A percentile compares a stretch with the other conserved stretches of the same genome.
These are phyloP conservation scores for Chloris gayana DNA, from an alignment of 176 grass and related monocot genomes.

Conservation along the genomic window DNA sequence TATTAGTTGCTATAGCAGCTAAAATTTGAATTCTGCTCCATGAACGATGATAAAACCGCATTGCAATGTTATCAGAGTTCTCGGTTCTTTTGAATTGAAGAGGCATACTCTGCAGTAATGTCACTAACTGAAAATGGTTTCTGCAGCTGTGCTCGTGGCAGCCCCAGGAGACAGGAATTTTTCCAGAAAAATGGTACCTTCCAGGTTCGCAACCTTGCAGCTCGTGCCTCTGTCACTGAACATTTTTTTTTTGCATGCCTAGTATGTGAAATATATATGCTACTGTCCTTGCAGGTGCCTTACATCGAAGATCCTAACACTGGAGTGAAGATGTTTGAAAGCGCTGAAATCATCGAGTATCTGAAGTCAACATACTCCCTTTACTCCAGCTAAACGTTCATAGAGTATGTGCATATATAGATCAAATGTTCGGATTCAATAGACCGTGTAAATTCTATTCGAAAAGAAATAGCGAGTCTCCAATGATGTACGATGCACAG, in stretches of 20 bases:
- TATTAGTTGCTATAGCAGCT: not conserved
- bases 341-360: slow-evolving; percentile 76
- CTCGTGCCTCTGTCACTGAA: not conserved
- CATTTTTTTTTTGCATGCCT: not conserved
- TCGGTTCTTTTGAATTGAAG: not conserved
- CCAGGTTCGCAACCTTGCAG: slow-evolving; percentile 46
- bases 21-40: not conserved
- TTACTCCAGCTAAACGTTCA: not conserved
- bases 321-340: slow-evolving; percentile 92
- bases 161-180: slow-evolving; percentile 75
- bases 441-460: not conserved
- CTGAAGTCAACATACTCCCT: slow-evolving; percentile 60
- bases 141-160: slow-evolving; percentile 73
- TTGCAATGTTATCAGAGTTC: not conserved
- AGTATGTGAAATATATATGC: slow-evolving; percentile 14
- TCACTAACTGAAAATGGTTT: slow-evolving; percentile 24
- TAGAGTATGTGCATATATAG: not conserved
- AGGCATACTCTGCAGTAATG: not conserved
- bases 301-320: slow-evolving; percentile 96
- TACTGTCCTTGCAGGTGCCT: slow-evolving; percentile 53
- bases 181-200: slow-evolving; percentile 74
- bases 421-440: not conserved
- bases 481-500: not conserved
- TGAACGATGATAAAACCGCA: not conserved
- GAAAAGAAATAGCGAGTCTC: not conserved